These are phyloP conservation scores for Lactarius evosmus DNA, from an alignment of 768 basidiomycete species.

Conservation along the genomic window DNA sequence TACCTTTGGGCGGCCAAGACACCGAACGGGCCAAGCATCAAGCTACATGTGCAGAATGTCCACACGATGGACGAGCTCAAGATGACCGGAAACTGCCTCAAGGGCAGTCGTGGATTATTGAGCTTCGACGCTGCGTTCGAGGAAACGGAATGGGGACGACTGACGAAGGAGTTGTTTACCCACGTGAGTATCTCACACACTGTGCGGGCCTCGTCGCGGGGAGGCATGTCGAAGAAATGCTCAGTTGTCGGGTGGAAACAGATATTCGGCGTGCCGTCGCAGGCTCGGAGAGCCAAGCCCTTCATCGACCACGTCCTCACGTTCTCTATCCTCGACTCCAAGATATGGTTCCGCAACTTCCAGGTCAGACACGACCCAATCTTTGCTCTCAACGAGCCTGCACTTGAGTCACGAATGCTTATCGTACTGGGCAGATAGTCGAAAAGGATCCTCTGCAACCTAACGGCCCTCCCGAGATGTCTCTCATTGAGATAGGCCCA, in stretches of 20 bases:
- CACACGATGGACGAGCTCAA: constrained; percentile 99
- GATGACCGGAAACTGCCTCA: constrained; percentile 98
- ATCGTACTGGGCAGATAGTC: constrained; percentile 56
- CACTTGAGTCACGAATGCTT: neutral
- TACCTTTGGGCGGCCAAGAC: constrained; percentile 97
- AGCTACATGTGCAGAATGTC: constrained; percentile 96
- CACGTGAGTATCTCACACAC: constrained; percentile 55
- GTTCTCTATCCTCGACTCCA: constrained; percentile 91
- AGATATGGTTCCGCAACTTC: constrained; percentile 99
- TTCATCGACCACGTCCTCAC: constrained; percentile 98
- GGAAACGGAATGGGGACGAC: constrained; percentile 76
- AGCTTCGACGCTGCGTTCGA: constrained; percentile 93
- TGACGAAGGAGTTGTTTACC: constrained; percentile 92
- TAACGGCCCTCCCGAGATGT: constrained; percentile 77
- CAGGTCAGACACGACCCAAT: constrained; percentile 54
- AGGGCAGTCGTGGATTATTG: constrained; percentile 88
- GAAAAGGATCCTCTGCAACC: constrained; percentile 92
- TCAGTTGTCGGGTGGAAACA: constrained; percentile 34
- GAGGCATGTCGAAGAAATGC: neutral
- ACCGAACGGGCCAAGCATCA: constrained; percentile 95
- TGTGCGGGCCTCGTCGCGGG: neutral
- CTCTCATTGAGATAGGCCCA: constrained; percentile 96
- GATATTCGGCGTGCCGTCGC: constrained; percentile 94
- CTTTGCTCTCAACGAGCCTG: neutral
- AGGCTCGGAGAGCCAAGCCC: constrained; percentile 89